Conservation (phyloP, 208 protist genomes). For the Phytomonas francai region DNA sequence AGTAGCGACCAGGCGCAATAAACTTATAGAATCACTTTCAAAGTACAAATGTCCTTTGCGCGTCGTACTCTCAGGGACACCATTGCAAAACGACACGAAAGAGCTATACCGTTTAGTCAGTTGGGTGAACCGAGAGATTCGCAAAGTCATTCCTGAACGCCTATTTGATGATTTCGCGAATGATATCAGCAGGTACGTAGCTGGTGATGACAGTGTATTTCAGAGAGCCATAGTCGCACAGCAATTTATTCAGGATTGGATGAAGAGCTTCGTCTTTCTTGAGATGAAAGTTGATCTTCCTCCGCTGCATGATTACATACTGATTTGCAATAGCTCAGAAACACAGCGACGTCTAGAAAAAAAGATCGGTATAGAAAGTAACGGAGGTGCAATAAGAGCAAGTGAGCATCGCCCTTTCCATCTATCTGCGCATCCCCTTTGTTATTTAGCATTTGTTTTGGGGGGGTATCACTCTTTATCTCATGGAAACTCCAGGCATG, state of each 20-base stretch:
- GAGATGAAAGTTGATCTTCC: conserved; percentile 76
- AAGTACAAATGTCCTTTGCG: conserved; percentile 38
- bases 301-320: conserved; percentile 75
- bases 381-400: conserved; percentile 20
- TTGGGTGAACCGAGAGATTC: conserved; percentile 57
- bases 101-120: conserved; percentile 82
- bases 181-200: conserved; percentile 63
- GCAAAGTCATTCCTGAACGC: conserved; percentile 35
- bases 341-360: conserved; percentile 31
- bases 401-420: conserved; percentile 65
- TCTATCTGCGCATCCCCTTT: conserved; percentile 76
- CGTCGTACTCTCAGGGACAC: conserved; percentile 85
- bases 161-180: conserved; percentile 45
- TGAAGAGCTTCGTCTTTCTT: conserved; percentile 79
- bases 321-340: conserved; percentile 65
- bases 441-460: conserved; percentile 64
- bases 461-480: conserved; percentile 48
- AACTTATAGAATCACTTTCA: conserved; percentile 49
- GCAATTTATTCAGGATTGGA: conserved; percentile 78
- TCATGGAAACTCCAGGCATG: conserved; percentile 10
- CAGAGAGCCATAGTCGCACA: conserved; percentile 45
- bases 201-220: conserved; percentile 56
- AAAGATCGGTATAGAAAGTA: conserved; percentile 4
- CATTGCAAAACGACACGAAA: conserved; percentile 78
- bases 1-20: conserved; percentile 54